These are phyloP conservation scores for Limtongozyma cylindracea DNA, from an alignment of 805 yeast species.

Conservation along the genomic window DNA sequence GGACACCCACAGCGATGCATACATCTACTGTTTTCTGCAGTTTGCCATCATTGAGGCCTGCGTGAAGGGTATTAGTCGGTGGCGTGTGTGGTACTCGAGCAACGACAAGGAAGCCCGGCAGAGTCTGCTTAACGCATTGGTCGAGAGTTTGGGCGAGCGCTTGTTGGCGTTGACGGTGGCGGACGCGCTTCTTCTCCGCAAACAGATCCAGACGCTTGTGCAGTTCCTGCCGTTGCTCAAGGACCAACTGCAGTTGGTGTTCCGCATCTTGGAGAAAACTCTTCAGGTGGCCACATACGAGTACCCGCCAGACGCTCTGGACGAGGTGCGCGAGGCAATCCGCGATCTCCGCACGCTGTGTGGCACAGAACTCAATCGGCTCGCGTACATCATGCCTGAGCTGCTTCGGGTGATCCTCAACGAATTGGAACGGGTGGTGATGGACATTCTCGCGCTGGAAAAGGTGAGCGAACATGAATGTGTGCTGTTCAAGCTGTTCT, in stretches of 20 bases:
- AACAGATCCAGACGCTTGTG: constrained; percentile 76
- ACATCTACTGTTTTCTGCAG: constrained; percentile 55
- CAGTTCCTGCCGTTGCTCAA: constrained; percentile 82
- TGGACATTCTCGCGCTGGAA: constrained; percentile 35
- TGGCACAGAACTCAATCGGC: constrained; percentile 82
- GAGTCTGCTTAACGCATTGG: constrained; percentile 21
- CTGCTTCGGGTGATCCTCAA: constrained; percentile 56
- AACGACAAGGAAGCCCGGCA: constrained; percentile 26
- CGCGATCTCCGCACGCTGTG: constrained; percentile 77
- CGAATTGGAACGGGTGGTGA: constrained; percentile 64
- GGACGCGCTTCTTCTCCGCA: constrained; percentile 62
- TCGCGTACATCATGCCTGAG: constrained; percentile 90
- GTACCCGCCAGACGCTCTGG: constrained; percentile 38
- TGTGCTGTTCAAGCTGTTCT: constrained; percentile 80
- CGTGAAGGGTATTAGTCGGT: constrained; percentile 76
- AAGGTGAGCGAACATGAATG: constrained; percentile 77
- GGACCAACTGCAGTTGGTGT: constrained; percentile 49
- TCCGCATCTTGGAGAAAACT: constrained; percentile 64
- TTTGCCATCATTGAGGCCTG: constrained; percentile 74
- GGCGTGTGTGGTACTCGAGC: constrained; percentile 78
- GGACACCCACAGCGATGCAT: constrained; percentile 37
- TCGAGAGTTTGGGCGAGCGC: constrained; percentile 49
- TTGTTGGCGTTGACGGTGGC: constrained; percentile 50
- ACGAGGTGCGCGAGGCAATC: constrained; percentile 55
- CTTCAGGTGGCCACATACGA: constrained; percentile 67